Percentiles rank a stretch among this genome's conserved stretches.
Conservation (phyloP, 2,329 filamentous ascomycete genomes). For the Fusarium xyrophilum region DNA sequence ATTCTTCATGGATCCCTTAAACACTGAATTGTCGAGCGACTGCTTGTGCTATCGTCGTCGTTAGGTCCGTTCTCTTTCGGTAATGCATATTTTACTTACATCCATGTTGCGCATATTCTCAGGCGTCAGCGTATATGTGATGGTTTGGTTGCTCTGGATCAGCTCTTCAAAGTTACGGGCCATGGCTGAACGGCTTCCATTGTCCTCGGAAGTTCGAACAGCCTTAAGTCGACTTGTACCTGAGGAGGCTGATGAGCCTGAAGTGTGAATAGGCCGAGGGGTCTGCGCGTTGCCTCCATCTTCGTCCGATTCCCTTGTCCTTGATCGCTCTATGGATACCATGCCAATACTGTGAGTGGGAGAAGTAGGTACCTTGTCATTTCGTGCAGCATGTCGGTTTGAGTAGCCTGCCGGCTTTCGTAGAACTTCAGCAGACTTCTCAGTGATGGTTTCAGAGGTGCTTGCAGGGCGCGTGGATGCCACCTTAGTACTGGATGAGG, state of each 20-base stretch:
- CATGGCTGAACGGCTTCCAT: constrained; percentile 59
- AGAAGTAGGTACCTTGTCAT: constrained; percentile 36
- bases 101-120: constrained; percentile 80
- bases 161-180: constrained; percentile 77
- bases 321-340: constrained; percentile 50
- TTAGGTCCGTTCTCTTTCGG: constrained; percentile 10
- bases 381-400: constrained; percentile 30
- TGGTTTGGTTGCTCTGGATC: constrained; percentile 81
- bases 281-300: constrained; percentile 37
- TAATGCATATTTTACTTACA: constrained; percentile 54
- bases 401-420: constrained; percentile 41
- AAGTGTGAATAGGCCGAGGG: constrained; percentile 54
- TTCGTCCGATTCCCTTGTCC: constrained; percentile 48
- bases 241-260: constrained; percentile 60
- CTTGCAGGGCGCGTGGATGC: constrained; percentile 45
- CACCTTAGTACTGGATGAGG: constrained; percentile 45
- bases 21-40: constrained; percentile 51
- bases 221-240: constrained; percentile 59
- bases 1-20: constrained; percentile 53
- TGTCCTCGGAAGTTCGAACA: constrained; percentile 66
- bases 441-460: constrained; percentile 41
- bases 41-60: constrained; percentile 50
- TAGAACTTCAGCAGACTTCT: constrained; percentile 45
- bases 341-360: constrained; percentile 48
- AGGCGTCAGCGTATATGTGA: constrained; percentile 82